phyloP scores from a whole-genome alignment of 495 filamentous ascomycete species.

The Penicillium nucicola region DNA sequence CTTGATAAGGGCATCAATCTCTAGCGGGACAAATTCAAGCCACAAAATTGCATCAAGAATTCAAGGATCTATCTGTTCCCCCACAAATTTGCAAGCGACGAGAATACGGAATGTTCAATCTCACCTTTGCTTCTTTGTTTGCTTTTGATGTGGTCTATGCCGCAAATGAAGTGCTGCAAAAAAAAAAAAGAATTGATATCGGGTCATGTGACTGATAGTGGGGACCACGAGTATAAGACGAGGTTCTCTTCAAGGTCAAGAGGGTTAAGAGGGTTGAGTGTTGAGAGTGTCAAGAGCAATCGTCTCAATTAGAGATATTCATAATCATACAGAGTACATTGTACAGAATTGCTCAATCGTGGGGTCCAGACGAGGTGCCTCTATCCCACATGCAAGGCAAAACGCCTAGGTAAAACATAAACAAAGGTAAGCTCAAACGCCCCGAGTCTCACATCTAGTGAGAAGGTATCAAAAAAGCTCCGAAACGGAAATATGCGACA shows the following conservation, averaged over 20 bases:
- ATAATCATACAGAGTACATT: constrained; percentile 1
- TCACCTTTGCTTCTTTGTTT: constrained; percentile 20
- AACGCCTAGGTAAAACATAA: constrained; percentile 5
- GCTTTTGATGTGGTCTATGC: constrained; percentile 6
- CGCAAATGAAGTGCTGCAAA: constrained; percentile 9
- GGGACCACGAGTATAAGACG: not conserved
- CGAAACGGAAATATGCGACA: constrained; percentile 13
- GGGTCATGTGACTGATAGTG: constrained; percentile 24
- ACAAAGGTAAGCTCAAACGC: constrained; percentile 17
- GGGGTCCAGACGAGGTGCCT: constrained; percentile 4
- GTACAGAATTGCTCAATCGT: constrained; percentile 2
- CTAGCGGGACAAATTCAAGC: not conserved
- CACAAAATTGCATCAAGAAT: not conserved
- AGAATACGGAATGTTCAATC: not conserved
- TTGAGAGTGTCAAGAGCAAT: not conserved
- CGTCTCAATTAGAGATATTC: not conserved
- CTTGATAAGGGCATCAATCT: constrained; percentile 19
- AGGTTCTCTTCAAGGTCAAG: no score
- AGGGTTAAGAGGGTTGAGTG: no score
- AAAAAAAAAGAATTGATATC: constrained; percentile 31
- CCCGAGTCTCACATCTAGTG: constrained; percentile 18
- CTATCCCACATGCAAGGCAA: constrained; percentile 15
- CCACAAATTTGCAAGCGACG: not conserved
- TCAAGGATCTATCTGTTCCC: not conserved
- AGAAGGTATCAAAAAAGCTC: constrained; percentile 17